phyloP scores from a whole-genome alignment of 208 protist species.

The Trichomonas gallinae region DNA sequence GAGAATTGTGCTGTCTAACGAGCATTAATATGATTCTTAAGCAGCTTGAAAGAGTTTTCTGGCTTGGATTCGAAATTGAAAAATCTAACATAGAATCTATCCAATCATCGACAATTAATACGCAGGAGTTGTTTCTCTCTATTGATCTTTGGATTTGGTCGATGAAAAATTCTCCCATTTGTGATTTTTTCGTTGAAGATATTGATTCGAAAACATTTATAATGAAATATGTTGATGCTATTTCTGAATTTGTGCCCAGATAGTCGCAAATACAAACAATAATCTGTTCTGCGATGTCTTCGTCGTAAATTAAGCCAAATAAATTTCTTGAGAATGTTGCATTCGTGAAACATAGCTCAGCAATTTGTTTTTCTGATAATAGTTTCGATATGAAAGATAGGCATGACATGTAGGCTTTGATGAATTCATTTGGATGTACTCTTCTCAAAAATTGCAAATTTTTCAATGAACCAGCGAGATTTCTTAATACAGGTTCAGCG shows the following conservation, averaged over 20 bases:
- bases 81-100: neutral
- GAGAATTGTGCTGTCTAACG: neutral
- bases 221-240: neutral
- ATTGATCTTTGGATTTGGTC: neutral
- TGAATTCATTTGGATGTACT: neutral
- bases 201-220: neutral
- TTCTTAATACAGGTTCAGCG: neutral
- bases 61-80: neutral
- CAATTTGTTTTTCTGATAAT: neutral
- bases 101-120: neutral
- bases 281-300: neutral
- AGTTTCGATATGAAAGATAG: neutral
- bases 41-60: neutral
- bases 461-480: neutral
- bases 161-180: neutral
- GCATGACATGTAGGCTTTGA: neutral
- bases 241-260: neutral
- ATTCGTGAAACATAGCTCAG: neutral
- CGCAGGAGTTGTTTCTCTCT: neutral
- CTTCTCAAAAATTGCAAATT: neutral
- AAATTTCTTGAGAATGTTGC: neutral
- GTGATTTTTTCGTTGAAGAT: neutral
- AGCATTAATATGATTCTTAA: neutral
- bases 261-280: neutral
- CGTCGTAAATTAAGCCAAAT: neutral